Conservation (phyloP, 2,329 filamentous ascomycete genomes). For the Leptosphaerulina australis region DNA sequence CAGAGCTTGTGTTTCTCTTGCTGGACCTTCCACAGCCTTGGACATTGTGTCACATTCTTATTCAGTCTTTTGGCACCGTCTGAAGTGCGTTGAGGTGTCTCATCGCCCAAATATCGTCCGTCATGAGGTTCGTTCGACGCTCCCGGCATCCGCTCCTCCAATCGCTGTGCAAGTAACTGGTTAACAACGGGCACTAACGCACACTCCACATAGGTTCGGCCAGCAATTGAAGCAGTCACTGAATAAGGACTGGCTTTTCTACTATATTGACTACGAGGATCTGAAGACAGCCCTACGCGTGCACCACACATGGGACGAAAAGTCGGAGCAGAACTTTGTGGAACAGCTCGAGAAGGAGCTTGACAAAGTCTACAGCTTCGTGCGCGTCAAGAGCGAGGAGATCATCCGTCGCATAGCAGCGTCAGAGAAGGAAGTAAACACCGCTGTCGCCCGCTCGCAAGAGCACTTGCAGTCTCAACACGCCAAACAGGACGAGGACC, state of each 20-base stretch:
- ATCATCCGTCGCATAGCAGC: conserved; percentile 88
- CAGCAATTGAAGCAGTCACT: conserved; percentile 94
- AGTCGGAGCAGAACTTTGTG: conserved; percentile 90
- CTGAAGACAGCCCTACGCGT: conserved; percentile 86
- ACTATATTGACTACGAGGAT: conserved; percentile 97
- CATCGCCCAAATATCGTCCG: conserved; percentile 19
- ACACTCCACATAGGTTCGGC: conserved; percentile 70
- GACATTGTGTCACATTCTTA: conserved; percentile 16
- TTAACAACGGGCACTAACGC: conserved; percentile 37
- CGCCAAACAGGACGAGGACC: conserved; percentile 48
- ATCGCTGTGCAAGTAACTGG: conserved; percentile 25
- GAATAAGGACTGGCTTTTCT: conserved; percentile 96
- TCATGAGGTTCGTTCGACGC: conserved; percentile 35
- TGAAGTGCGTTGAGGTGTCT: conserved; percentile 12
- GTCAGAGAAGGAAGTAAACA: conserved; percentile 86
- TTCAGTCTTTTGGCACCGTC: conserved; percentile 8
- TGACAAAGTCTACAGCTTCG: conserved; percentile 97
- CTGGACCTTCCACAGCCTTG: conserved; percentile 10
- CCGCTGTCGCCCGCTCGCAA: conserved; percentile 72
- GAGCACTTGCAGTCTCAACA: conserved; percentile 17
- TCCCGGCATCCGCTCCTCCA: conserved; percentile 19
- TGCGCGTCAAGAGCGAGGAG: conserved; percentile 95
- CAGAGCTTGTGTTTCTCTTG: conserved; percentile 10
- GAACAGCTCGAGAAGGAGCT: conserved; percentile 86
- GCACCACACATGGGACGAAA: conserved; percentile 81